A percentile compares a stretch with the other conserved stretches of the same genome.
phyloP scores from a whole-genome alignment of 805 yeast genomes.

The Peterozyma toletana region DNA sequence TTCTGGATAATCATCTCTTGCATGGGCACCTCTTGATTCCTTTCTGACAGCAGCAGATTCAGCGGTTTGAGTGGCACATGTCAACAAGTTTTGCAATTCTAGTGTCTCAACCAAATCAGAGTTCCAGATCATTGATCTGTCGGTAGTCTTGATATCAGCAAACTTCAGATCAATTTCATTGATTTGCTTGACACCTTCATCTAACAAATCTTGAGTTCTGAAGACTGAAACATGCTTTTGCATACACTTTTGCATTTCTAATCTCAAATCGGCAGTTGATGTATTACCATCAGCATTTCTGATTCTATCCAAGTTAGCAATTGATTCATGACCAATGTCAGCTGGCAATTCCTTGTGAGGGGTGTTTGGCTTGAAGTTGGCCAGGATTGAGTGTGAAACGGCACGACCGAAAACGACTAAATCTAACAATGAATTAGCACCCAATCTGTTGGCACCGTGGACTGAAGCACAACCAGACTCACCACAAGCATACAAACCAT shows the following conservation, averaged over 20 bases:
- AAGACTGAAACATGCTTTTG: conserved; percentile 96
- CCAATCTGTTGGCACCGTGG: conserved; percentile 98
- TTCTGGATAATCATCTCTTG: conserved; percentile 94
- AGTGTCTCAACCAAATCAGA: conserved; percentile 93
- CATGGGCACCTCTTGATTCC: conserved; percentile 99
- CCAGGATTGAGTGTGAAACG: conserved; percentile 86
- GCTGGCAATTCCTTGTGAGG: conserved; percentile 80
- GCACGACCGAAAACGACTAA: conserved; percentile 98
- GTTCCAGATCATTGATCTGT: conserved; percentile 98
- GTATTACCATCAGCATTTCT: conserved; percentile 81
- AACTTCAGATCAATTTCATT: conserved; percentile 68
- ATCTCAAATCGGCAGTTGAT: conserved; percentile 83
- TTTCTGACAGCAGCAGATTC: conserved; percentile 88
- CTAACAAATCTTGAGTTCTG: conserved; percentile 88
- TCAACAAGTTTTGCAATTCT: conserved; percentile 91
- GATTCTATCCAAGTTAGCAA: conserved; percentile 81
- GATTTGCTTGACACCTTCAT: conserved; percentile 82
- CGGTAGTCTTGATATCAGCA: conserved; percentile 75
- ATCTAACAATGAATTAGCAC: conserved; percentile 96
- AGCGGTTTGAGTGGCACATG: conserved; percentile 97
- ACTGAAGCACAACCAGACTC: conserved; percentile 99
- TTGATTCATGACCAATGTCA: conserved; percentile 83
- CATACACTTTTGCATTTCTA: conserved; percentile 92
- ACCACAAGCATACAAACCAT: conserved; percentile 96
- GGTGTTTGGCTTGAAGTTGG: conserved; percentile 77